Conservation (phyloP, 192 early-diverging fungal genomes). For the Cetraspora pellucida region DNA sequence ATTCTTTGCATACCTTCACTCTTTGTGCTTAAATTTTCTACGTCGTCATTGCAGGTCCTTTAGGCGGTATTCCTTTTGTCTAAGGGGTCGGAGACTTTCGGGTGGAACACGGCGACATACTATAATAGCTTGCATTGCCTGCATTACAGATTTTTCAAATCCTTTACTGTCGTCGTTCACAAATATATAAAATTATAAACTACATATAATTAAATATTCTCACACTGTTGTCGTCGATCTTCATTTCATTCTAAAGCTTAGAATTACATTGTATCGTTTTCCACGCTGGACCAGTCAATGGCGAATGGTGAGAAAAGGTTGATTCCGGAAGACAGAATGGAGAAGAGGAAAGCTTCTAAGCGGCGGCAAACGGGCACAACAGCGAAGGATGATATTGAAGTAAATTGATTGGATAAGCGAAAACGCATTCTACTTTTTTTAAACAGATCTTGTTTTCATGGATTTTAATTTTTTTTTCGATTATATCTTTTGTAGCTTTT, state of each 20-base stretch:
- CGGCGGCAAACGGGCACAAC: conserved; percentile 33
- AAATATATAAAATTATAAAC: background rate
- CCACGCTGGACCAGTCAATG: conserved; percentile 17
- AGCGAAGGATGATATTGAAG: conserved; percentile 34
- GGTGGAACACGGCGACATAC: conserved; percentile 21
- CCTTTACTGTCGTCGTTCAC: background rate
- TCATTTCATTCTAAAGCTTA: background rate
- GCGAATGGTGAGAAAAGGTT: conserved; percentile 34
- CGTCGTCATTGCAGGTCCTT: conserved; percentile 7
- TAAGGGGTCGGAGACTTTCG: conserved; percentile 8
- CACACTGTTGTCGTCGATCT: background rate
- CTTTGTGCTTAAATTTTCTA: background rate
- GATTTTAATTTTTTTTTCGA: background rate
- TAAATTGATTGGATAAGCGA: background rate
- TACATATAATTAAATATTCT: background rate
- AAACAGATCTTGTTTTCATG: background rate
- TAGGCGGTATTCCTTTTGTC: background rate
- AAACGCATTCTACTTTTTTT: background rate
- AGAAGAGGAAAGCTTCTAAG: conserved; percentile 30
- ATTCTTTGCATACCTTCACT: background rate
- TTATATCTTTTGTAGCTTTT: conserved; percentile 10
- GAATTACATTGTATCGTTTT: background rate
- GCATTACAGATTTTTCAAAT: background rate
- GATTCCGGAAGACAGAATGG: conserved; percentile 32
- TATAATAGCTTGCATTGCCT: background rate